A percentile compares a stretch with the other conserved stretches of the same genome.
Evolutionary conservation across 768 basidiomycete genomes (phyloP).

Genomic region (Clitopilus hobsonii): DNA sequence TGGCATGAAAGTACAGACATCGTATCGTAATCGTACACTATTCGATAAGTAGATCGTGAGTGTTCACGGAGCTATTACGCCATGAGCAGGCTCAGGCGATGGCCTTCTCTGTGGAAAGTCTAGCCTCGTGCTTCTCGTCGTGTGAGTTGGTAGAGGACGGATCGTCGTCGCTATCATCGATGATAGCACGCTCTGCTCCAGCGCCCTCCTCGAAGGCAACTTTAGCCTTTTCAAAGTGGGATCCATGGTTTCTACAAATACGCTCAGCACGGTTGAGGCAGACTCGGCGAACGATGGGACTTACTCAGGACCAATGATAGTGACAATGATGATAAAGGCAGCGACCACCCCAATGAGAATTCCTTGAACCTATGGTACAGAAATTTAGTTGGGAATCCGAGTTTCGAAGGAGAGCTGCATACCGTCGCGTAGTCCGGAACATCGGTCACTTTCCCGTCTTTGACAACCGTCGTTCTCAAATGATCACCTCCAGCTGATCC

Average conservation of each 20-base stretch:
- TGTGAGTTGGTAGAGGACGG: not conserved
- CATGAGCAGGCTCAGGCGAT: no score
- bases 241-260: conserved; percentile 41
- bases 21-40: no score
- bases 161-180: conserved; percentile 14
- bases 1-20: no score
- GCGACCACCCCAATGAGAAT: conserved; percentile 84
- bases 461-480: conserved; percentile 43
- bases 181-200: conserved; percentile 31
- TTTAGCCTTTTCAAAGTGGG: conserved; percentile 69
- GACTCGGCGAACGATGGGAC: conserved; percentile 19
- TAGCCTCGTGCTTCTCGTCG: not conserved
- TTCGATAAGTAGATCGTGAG: no score
- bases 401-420: conserved; percentile 5
- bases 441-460: conserved; percentile 32
- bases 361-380: conserved; percentile 55
- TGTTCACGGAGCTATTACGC: no score
- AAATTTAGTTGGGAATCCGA: not conserved
- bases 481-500: conserved; percentile 55
- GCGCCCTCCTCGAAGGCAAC: conserved; percentile 63
- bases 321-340: conserved; percentile 71
- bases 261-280: not conserved
- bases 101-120: no score
- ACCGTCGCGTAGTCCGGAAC: conserved; percentile 66
- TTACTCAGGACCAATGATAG: conserved; percentile 72